phyloP scores from a whole-genome alignment of 768 basidiomycete genomes.

The Leccinum imitatum region DNA sequence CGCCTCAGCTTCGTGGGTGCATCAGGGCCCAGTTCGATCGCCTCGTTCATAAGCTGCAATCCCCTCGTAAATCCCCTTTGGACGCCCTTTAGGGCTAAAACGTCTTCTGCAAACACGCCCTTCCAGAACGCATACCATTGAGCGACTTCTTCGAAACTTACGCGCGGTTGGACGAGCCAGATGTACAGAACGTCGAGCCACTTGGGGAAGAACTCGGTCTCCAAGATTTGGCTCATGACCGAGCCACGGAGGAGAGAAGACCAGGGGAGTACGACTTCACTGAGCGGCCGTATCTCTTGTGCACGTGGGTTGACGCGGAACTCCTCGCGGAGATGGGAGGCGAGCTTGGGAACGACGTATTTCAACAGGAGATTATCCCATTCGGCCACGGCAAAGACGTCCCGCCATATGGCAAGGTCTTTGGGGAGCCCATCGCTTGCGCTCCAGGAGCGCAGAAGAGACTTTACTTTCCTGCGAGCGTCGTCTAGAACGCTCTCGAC shows the following conservation, averaged over 20 bases:
- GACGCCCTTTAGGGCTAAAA: slow-evolving; percentile 67
- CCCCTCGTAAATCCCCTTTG: slow-evolving; percentile 83
- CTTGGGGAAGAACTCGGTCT: slow-evolving; percentile 94
- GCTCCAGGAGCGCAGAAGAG: slow-evolving; percentile 72
- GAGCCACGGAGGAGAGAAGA: slow-evolving; percentile 66
- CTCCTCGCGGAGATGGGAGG: slow-evolving; percentile 73
- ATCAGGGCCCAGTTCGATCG: slow-evolving; percentile 80
- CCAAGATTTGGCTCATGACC: slow-evolving; percentile 80
- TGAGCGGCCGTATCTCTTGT: slow-evolving; percentile 84
- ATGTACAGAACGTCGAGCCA: slow-evolving; percentile 90
- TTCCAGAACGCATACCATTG: slow-evolving; percentile 96
- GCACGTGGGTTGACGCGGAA: slow-evolving; percentile 89
- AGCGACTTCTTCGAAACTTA: slow-evolving; percentile 89
- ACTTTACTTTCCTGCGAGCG: slow-evolving; percentile 82
- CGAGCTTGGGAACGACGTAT: slow-evolving; percentile 90
- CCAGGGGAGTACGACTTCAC: slow-evolving; percentile 73
- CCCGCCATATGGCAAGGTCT: slow-evolving; percentile 81
- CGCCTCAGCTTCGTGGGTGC: slow-evolving; percentile 66
- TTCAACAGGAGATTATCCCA: slow-evolving; percentile 94
- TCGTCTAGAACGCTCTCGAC: slow-evolving; percentile 86
- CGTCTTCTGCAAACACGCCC: slow-evolving; percentile 61
- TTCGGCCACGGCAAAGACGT: slow-evolving; percentile 76
- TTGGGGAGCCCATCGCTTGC: slow-evolving; percentile 68
- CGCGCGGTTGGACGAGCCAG: slow-evolving; percentile 89
- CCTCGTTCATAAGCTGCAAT: slow-evolving; percentile 91